Conservation (phyloP, 2,329 filamentous ascomycete species). For the Venturia effusa region DNA sequence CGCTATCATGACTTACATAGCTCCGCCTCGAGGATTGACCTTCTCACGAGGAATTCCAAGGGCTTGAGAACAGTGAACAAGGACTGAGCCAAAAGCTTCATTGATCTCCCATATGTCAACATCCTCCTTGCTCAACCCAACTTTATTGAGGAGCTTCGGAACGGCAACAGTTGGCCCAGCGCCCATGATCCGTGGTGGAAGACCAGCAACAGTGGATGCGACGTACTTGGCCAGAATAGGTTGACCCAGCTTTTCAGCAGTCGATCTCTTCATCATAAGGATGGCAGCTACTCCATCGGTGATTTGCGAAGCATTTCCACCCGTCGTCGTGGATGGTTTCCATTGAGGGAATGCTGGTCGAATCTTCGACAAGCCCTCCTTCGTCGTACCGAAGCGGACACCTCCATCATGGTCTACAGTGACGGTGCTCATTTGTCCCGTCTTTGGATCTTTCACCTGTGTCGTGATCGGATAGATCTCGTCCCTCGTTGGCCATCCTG, state of each 20-base stretch:
- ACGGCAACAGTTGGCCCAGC: slow-evolving; percentile 93
- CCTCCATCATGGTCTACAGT: slow-evolving; percentile 82
- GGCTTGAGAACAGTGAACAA: slow-evolving; percentile 47
- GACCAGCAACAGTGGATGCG: slow-evolving; percentile 72
- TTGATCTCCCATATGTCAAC: slow-evolving; percentile 99
- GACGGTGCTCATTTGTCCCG: slow-evolving; percentile 71
- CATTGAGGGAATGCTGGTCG: slow-evolving; percentile 81
- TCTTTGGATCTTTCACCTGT: slow-evolving; percentile 83
- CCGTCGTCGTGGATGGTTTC: slow-evolving; percentile 77
- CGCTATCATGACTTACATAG: slow-evolving; percentile 40
- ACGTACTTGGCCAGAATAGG: slow-evolving; percentile 89
- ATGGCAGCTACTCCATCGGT: slow-evolving; percentile 90
- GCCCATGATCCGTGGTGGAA: slow-evolving; percentile 90
- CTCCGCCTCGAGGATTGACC: slow-evolving; percentile 94
- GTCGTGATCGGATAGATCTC: slow-evolving; percentile 83
- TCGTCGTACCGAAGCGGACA: slow-evolving; percentile 72
- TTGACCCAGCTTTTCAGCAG: slow-evolving; percentile 79
- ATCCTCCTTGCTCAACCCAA: slow-evolving; percentile 68
- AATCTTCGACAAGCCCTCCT: slow-evolving; percentile 84
- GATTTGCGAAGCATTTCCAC: slow-evolving; percentile 91
- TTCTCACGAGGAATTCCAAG: slow-evolving; percentile 73
- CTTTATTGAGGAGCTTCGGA: slow-evolving; percentile 78
- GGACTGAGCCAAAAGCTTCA: slow-evolving; percentile 76
- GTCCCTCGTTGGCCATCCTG: slow-evolving; percentile 69
- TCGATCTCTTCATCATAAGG: slow-evolving; percentile 87